Conservation (phyloP, 2,329 filamentous ascomycete species). For the Cadophora sp. region DNA sequence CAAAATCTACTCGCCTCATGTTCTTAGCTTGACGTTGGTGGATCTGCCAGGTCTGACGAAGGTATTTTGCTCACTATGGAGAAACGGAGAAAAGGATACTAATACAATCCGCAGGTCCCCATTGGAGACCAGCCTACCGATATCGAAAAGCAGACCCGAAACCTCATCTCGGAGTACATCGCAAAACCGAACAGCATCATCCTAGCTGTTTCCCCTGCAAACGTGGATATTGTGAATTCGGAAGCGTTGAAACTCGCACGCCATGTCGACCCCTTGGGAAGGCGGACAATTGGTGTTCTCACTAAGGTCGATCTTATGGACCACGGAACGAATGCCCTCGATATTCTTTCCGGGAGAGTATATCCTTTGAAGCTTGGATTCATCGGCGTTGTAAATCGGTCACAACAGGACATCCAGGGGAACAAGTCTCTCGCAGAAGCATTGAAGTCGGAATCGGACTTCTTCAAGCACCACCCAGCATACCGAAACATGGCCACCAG, state of each 20-base stretch:
- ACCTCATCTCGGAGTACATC: constrained; percentile 96
- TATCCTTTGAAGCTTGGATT: constrained; percentile 97
- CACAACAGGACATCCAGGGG: constrained; percentile 96
- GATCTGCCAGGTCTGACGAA: constrained; percentile 97
- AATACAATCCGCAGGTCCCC: constrained; percentile 67
- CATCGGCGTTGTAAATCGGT: constrained; percentile 97
- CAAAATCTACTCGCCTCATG: constrained; percentile 97
- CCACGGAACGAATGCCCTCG: constrained; percentile 95
- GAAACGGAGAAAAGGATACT: not conserved
- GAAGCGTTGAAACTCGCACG: constrained; percentile 95
- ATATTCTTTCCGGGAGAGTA: constrained; percentile 95
- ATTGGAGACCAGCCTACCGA: constrained; percentile 97
- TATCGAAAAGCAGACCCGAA: constrained; percentile 98
- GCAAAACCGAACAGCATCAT: constrained; percentile 99
- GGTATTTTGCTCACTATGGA: constrained; percentile 52
- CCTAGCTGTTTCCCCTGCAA: constrained; percentile 93
- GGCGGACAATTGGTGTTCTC: constrained; percentile 93
- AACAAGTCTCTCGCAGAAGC: constrained; percentile 96
- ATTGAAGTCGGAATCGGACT: constrained; percentile 86
- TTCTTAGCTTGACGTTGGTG: constrained; percentile 94
- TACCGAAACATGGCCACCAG: constrained; percentile 95
- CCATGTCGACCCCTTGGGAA: constrained; percentile 93
- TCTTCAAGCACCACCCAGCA: constrained; percentile 96
- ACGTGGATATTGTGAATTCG: constrained; percentile 98
- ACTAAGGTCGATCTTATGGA: constrained; percentile 99